Conservation (phyloP, 1,139 yeast species). For the Kodamaea sp. region DNA sequence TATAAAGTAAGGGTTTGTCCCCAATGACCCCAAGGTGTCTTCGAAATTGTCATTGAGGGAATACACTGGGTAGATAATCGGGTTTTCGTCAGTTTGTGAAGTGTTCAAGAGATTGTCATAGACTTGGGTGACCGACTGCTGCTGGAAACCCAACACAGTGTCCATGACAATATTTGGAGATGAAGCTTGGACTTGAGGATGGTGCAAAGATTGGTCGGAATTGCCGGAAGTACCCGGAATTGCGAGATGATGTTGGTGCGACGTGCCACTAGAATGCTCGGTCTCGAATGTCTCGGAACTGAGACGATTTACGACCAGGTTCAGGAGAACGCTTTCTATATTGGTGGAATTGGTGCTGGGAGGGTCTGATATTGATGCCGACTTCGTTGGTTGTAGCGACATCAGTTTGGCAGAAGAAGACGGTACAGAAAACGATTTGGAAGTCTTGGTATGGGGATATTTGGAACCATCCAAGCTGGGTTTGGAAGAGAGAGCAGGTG, state of each 20-base stretch:
- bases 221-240: not conserved
- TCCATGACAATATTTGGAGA: not conserved
- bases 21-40: not conserved
- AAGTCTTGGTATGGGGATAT: not conserved
- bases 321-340: not conserved
- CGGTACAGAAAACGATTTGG: not conserved
- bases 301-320: not conserved
- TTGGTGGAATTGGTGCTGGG: not conserved
- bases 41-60: slow-evolving; percentile 19
- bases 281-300: not conserved
- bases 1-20: slow-evolving; percentile 7
- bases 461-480: not conserved
- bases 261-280: not conserved
- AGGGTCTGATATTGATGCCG: not conserved
- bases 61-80: slow-evolving; percentile 44
- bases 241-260: not conserved
- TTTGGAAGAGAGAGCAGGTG: not conserved
- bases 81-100: slow-evolving; percentile 19
- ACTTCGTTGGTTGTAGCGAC: no score
- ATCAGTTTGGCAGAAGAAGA: not conserved
- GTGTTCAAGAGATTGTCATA: slow-evolving; percentile 28
- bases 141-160: slow-evolving; percentile 5
- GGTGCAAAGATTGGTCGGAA: not conserved
- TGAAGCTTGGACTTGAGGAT: not conserved
- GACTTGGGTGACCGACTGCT: slow-evolving; percentile 24